Conservation (phyloP, 495 filamentous ascomycete species). For the Lentithecium fluviatile region DNA sequence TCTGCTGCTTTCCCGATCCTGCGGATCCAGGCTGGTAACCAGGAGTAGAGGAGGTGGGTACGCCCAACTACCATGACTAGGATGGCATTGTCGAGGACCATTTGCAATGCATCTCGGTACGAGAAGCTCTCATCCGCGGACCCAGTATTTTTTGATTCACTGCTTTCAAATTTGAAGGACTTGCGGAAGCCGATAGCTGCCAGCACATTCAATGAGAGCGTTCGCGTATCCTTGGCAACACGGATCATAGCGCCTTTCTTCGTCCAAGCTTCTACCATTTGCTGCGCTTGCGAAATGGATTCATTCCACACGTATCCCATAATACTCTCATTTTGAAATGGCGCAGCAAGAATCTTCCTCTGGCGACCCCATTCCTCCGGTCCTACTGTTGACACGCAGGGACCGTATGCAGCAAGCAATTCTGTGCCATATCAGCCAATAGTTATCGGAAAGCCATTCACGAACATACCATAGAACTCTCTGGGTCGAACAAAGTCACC, state of each 20-base stretch:
- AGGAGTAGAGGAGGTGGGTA: constrained; percentile 8
- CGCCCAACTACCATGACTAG: constrained; percentile 14
- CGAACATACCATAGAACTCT: constrained; percentile 34
- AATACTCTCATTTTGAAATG: constrained; percentile 48
- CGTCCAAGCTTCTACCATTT: constrained; percentile 46
- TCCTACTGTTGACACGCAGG: constrained; percentile 18
- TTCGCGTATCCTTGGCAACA: constrained; percentile 37
- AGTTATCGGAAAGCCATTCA: constrained; percentile 24
- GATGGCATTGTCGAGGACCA: constrained; percentile 26
- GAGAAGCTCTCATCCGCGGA: constrained; percentile 23
- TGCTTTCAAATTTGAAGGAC: constrained; percentile 40
- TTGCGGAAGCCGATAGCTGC: constrained; percentile 42
- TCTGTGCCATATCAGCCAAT: constrained; percentile 4
- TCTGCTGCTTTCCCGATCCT: constrained; percentile 14
- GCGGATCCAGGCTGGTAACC: constrained; percentile 2
- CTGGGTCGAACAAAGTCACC: constrained; percentile 23
- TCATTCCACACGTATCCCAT: constrained; percentile 48
- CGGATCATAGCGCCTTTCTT: constrained; percentile 18
- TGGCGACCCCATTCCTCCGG: constrained; percentile 47
- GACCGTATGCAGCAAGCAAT: constrained; percentile 33
- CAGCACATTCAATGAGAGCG: constrained; percentile 45
- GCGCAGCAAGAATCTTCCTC: constrained; percentile 43
- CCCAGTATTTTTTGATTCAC: background rate
- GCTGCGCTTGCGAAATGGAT: constrained; percentile 42
- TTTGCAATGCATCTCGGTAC: constrained; percentile 21